Evolutionary conservation across 2,329 filamentous ascomycete species (phyloP).

Genomic region (Rhytidhysteron rufulum): DNA sequence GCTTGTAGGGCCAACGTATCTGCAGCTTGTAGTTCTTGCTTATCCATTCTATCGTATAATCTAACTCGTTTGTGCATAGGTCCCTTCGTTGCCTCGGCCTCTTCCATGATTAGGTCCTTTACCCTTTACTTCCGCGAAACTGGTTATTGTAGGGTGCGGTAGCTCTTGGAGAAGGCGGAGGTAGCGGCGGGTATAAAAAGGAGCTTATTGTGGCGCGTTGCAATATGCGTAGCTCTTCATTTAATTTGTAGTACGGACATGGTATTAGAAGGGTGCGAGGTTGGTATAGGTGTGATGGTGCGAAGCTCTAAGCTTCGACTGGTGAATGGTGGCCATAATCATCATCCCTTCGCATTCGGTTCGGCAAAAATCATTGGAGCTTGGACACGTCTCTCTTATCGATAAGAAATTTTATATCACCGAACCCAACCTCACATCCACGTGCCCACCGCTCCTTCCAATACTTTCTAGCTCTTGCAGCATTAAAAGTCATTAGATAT

Average conservation of each 20-base stretch:
- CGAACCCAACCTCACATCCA: not conserved
- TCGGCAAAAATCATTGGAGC: not conserved
- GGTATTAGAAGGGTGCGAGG: no score
- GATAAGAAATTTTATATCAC: not conserved
- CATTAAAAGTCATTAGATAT: no score
- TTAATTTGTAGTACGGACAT: no score
- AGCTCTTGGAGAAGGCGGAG: slow-evolving; percentile 38
- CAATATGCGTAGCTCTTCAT: no score
- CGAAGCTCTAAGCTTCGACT: no score
- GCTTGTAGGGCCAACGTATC: slow-evolving; percentile 41
- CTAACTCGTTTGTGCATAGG: no score
- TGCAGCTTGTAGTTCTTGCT: slow-evolving; percentile 43
- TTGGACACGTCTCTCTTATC: not conserved
- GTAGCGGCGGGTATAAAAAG: slow-evolving; percentile 48
- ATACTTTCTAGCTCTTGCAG: no score
- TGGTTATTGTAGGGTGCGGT: slow-evolving; percentile 20
- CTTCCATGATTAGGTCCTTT: slow-evolving; percentile 9
- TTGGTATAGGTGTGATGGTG: no score
- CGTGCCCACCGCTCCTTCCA: no score
- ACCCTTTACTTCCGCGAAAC: slow-evolving; percentile 14
- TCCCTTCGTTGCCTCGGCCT: slow-evolving; percentile 14
- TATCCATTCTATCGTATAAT: slow-evolving; percentile 35
- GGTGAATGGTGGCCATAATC: no score
- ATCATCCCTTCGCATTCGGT: no score
- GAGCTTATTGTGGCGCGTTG: no score